Evolutionary conservation across 2,329 filamentous ascomycete species (phyloP).

Genomic region (Apiospora sp.): DNA sequence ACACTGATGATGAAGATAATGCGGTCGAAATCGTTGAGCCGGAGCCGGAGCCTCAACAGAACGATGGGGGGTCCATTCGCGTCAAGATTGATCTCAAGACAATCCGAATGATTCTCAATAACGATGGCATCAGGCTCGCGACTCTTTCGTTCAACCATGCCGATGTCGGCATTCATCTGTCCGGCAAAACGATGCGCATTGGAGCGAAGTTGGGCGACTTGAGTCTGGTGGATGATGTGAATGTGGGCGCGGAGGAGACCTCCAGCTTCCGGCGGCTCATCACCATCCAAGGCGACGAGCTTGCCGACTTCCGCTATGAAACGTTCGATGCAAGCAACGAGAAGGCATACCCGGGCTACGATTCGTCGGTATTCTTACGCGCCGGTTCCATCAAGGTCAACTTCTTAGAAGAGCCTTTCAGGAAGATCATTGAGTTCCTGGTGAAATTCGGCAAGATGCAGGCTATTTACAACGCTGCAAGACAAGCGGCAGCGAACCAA

Average conservation of each 20-base stretch:
- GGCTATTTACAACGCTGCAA: slow-evolving; percentile 95
- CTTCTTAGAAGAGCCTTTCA: slow-evolving; percentile 95
- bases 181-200: slow-evolving; percentile 86
- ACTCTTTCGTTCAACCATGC: slow-evolving; percentile 93
- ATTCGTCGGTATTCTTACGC: slow-evolving; percentile 87
- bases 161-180: slow-evolving; percentile 87
- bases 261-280: slow-evolving; percentile 87
- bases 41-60: slow-evolving; percentile 44
- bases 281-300: slow-evolving; percentile 92
- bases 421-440: slow-evolving; percentile 96
- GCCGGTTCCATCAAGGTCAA: slow-evolving; percentile 97
- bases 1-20: slow-evolving; percentile 46
- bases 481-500: slow-evolving; percentile 92
- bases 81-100: slow-evolving; percentile 94
- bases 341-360: slow-evolving; percentile 88
- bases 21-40: slow-evolving; percentile 49
- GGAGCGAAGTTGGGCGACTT: slow-evolving; percentile 87
- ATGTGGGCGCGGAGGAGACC: slow-evolving; percentile 82
- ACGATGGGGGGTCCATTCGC: slow-evolving; percentile 77
- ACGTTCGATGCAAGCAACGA: slow-evolving; percentile 81
- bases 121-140: slow-evolving; percentile 93
- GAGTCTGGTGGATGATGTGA: slow-evolving; percentile 90
- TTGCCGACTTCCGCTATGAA: slow-evolving; percentile 97
- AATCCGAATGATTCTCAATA: slow-evolving; percentile 94
- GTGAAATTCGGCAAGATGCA: slow-evolving; percentile 99